Percentiles rank a stretch among this genome's conserved stretches.
Conservation (phyloP, 2,329 filamentous ascomycete species). For the Colletotrichum costaricense region DNA sequence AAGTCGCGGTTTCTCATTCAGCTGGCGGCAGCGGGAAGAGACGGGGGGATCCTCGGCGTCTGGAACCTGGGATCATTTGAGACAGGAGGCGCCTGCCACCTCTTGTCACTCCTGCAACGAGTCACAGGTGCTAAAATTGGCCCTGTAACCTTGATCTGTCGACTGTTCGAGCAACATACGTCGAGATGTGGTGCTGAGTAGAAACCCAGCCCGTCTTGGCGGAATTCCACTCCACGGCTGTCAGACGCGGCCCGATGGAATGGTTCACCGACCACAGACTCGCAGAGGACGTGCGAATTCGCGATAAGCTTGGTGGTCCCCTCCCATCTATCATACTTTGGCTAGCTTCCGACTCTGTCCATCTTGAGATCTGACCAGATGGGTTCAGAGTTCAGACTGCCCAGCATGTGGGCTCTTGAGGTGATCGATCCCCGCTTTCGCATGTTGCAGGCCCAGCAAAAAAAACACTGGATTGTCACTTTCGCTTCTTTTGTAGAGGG, state of each 20-base stretch:
- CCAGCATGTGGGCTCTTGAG: not conserved
- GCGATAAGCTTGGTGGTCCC: not conserved
- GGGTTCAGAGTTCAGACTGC: not conserved
- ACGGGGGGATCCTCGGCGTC: slow-evolving; percentile 25
- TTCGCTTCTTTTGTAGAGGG: slow-evolving; percentile 8
- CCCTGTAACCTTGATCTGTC: not conserved
- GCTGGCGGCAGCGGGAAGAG: not conserved
- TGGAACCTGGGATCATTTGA: not conserved
- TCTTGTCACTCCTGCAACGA: not conserved
- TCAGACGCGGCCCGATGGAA: not conserved
- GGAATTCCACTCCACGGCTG: not conserved
- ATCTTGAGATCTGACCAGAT: not conserved
- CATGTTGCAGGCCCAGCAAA: not conserved
- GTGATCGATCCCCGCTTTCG: not conserved
- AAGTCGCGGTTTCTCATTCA: not conserved
- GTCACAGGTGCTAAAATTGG: not conserved
- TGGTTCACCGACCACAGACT: not conserved
- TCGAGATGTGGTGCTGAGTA: not conserved
- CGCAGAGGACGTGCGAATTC: not conserved
- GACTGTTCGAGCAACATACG: too few relatives aligned
- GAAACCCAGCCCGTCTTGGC: not conserved
- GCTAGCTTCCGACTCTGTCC: not conserved
- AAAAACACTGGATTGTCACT: not conserved
- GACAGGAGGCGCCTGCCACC: not conserved
- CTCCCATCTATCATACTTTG: not conserved